A percentile compares a stretch with the other conserved stretches of the same genome.
Conservation (phyloP, 106 monocot species). For the Allium fistulosum region DNA sequence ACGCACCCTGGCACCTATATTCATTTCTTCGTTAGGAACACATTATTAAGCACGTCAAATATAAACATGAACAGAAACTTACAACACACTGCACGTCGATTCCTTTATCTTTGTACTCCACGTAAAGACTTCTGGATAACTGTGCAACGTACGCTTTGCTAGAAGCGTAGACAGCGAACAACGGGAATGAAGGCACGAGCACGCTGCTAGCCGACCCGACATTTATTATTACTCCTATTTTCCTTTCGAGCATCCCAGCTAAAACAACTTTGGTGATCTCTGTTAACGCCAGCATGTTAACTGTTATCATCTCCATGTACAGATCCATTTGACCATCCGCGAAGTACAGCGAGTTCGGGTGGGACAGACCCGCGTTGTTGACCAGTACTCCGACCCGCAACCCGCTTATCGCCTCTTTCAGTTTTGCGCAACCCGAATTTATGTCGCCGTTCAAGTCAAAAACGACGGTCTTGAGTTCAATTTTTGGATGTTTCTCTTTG, state of each 20-base stretch:
- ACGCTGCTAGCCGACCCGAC: constrained; percentile 57
- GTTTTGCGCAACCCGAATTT: background rate
- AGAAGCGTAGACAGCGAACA: constrained; percentile 70
- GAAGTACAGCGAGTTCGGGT: constrained; percentile 53
- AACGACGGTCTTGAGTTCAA: constrained; percentile 34
- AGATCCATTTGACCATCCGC: constrained; percentile 54
- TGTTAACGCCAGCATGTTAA: constrained; percentile 61
- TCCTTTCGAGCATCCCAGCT: constrained; percentile 49
- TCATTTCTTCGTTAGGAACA: too few relatives aligned
- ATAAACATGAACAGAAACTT: background rate
- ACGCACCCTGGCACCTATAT: background rate
- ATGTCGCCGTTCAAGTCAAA: constrained; percentile 35
- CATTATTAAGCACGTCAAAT: background rate
- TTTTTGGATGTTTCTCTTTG: constrained; percentile 14
- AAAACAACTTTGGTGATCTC: constrained; percentile 43
- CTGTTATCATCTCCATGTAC: constrained; percentile 51
- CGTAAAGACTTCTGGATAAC: background rate
- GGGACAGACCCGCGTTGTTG: constrained; percentile 68
- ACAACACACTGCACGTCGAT: background rate
- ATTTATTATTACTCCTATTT: constrained; percentile 60
- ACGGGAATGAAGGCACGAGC: constrained; percentile 62
- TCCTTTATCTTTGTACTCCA: background rate
- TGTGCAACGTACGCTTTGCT: constrained; percentile 50
- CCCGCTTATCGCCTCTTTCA: constrained; percentile 26
- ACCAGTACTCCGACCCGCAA: constrained; percentile 70